Percentiles rank a stretch among this genome's conserved stretches.
These are phyloP conservation scores for Pinus tabuliformis DNA, from an alignment of 75 land plant genomes.

Conservation along the genomic window DNA sequence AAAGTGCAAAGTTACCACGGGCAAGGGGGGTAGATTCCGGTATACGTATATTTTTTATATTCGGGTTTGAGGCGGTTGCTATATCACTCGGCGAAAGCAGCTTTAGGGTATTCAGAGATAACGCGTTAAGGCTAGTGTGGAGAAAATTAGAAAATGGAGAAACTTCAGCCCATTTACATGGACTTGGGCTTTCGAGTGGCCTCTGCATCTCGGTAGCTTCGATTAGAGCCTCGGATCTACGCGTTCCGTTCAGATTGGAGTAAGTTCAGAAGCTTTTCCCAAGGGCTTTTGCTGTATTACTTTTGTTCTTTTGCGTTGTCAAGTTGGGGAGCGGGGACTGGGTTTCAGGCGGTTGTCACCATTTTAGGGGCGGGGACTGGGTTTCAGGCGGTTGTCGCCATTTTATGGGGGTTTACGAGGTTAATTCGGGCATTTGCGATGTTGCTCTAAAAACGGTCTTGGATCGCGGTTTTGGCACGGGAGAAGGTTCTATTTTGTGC, in stretches of 20 bases:
- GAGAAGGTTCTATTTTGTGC: neutral
- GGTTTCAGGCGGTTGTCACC: too few species aligned
- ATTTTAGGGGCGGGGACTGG: neutral
- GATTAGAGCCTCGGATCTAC: neutral
- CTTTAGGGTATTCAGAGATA: neutral
- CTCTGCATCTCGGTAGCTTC: neutral
- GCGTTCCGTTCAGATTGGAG: neutral
- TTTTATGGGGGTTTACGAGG: neutral
- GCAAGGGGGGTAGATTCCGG: too few species aligned
- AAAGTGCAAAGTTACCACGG: too few species aligned
- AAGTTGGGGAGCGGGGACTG: neutral
- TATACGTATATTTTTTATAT: neutral
- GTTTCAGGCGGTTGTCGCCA: neutral
- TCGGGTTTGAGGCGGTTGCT: neutral
- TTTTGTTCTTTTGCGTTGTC: neutral
- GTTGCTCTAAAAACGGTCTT: neutral
- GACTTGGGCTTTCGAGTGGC: neutral
- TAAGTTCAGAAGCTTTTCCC: neutral
- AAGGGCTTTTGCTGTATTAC: neutral
- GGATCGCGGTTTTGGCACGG: constrained; percentile 1
- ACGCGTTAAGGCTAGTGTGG: neutral
- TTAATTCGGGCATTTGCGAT: neutral
- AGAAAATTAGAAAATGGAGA: neutral
- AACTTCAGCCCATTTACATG: neutral
- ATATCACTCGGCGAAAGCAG: neutral